A percentile compares a stretch with the other conserved stretches of the same genome.
Conservation (phyloP, 371 early-diverging fungal species). For the Lichtheimia corymbifera region DNA sequence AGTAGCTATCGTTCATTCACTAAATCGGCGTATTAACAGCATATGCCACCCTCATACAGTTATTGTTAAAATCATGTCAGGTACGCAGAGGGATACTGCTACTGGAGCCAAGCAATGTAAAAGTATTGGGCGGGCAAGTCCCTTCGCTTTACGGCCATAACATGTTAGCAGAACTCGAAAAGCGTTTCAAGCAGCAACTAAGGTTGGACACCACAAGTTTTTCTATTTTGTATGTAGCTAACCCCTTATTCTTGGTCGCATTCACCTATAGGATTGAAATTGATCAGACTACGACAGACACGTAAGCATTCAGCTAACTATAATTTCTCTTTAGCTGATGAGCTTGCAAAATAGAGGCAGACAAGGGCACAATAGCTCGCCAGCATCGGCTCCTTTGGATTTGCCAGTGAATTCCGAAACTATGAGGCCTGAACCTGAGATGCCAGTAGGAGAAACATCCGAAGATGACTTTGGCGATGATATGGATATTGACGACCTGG, state of each 20-base stretch:
- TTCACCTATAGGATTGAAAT: not conserved
- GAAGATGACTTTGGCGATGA: slow-evolving; percentile 1
- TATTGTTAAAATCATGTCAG: slow-evolving; percentile 35
- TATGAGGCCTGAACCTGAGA: not conserved
- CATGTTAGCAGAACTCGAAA: slow-evolving; percentile 30
- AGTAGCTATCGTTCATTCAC: too few species aligned
- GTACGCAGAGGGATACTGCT: slow-evolving; percentile 35
- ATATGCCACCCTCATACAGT: slow-evolving; percentile 10
- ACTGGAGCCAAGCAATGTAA: slow-evolving; percentile 25
- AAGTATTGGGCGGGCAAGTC: slow-evolving; percentile 38
- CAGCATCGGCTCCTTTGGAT: too few species aligned
- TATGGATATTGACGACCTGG: not conserved
- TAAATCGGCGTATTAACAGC: too few species aligned
- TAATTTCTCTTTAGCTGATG: not conserved
- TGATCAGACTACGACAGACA: not conserved
- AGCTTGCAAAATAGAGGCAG: too few species aligned
- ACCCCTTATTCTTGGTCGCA: not conserved
- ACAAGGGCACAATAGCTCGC: too few species aligned
- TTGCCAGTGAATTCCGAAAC: too few species aligned
- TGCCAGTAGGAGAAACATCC: not conserved
- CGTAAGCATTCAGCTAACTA: not conserved
- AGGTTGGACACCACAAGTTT: slow-evolving; percentile 5
- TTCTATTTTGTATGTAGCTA: not conserved
- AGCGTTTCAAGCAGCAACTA: slow-evolving; percentile 26
- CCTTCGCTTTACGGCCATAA: slow-evolving; percentile 28